Percentiles rank a stretch among this genome's conserved stretches.
phyloP scores from a whole-genome alignment of 2,329 filamentous ascomycete genomes.

The Pezicula neosporulosa region DNA sequence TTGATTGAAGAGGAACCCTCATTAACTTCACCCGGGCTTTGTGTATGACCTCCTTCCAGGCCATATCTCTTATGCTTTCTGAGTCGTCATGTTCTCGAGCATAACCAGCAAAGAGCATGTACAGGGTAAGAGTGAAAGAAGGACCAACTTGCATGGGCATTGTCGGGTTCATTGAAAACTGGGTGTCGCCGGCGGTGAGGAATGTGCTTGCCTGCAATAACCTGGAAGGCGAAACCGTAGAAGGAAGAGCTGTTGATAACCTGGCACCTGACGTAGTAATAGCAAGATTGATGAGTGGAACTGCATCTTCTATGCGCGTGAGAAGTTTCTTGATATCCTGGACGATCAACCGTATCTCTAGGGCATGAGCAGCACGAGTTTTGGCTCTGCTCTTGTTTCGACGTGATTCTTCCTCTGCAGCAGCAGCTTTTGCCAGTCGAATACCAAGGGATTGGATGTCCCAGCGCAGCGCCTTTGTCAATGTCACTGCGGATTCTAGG shows the following conservation, averaged over 20 bases:
- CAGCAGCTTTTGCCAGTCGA: conserved; percentile 67
- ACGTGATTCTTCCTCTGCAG: conserved; percentile 52
- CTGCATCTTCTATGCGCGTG: conserved; percentile 79
- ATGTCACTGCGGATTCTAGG: conserved; percentile 77
- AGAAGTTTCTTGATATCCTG: conserved; percentile 73
- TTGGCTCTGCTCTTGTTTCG: conserved; percentile 40
- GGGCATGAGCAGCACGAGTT: conserved; percentile 52
- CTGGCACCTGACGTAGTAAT: conserved; percentile 92
- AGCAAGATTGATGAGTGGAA: conserved; percentile 87
- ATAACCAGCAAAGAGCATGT: conserved; percentile 92
- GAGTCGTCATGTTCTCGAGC: conserved; percentile 40
- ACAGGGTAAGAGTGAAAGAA: conserved; percentile 80
- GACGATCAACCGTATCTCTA: conserved; percentile 68
- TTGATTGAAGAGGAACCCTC: conserved; percentile 21
- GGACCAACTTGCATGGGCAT: conserved; percentile 79
- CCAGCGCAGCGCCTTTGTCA: conserved; percentile 78
- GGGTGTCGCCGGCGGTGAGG: conserved; percentile 79
- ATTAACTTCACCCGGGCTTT: conserved; percentile 79
- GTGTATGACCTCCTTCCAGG: conserved; percentile 96
- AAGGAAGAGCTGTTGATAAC: conserved; percentile 73
- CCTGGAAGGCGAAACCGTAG: conserved; percentile 84
- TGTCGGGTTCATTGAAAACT: conserved; percentile 65
- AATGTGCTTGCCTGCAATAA: conserved; percentile 91
- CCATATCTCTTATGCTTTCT: conserved; percentile 38
- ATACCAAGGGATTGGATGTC: conserved; percentile 80